Evolutionary conservation across 2,329 filamentous ascomycete genomes (phyloP), one percentile per base, ranked within the genome.

Genomic region (Exserohilum rostratum): DNA sequence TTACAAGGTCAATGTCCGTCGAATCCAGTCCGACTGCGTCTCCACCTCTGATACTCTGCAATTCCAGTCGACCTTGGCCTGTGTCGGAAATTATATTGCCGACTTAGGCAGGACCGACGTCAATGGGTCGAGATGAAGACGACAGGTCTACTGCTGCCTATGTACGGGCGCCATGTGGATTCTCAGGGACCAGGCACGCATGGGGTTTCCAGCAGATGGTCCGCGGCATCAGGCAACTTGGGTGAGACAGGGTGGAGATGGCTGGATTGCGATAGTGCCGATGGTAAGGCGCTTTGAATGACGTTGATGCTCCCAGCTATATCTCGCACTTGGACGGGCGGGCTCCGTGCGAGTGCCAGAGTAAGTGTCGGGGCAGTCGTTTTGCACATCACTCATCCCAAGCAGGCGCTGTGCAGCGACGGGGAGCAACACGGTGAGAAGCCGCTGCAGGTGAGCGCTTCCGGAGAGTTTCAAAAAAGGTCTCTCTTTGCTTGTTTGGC

Each of bases 401-500:
- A 25, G 22, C 22, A 25, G 22, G 22, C 22, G 22, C 22, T 25
- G 22, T 25, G 4, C 7, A n/a, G n/a, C n/a, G n/a, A n/a, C n/a
- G n/a, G n/a, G 22, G 4, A 25, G 22, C 22, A 25, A 25, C 22
- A 7, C 22, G 22, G 22, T 7, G 22, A 25, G 22, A 25, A 13
- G 33, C n/a, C 15, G n/a, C 33, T 35, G 55, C 55, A 45, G 50
- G 47, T 18, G 52, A 51, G 53, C 46, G 45, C 46, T 22, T 51
- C 27, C 53, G 47, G 53, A 57, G 54, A 57, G 51, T 56, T 56
- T 58, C 40, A 35, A 50, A 43, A 20, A 25, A 39, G 40, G 46
- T 37, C 34, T 48, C 2, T 30, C 25, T 49, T 40, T 56, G 49
- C 38, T 45, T 53, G 60, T 61, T 58, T 54, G 52, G 48, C 22